A percentile compares a stretch with the other conserved stretches of the same genome.
These are phyloP conservation scores for Apophysomyces trapeziformis DNA, from an alignment of 371 early-diverging fungal species.

Conservation along the genomic window DNA sequence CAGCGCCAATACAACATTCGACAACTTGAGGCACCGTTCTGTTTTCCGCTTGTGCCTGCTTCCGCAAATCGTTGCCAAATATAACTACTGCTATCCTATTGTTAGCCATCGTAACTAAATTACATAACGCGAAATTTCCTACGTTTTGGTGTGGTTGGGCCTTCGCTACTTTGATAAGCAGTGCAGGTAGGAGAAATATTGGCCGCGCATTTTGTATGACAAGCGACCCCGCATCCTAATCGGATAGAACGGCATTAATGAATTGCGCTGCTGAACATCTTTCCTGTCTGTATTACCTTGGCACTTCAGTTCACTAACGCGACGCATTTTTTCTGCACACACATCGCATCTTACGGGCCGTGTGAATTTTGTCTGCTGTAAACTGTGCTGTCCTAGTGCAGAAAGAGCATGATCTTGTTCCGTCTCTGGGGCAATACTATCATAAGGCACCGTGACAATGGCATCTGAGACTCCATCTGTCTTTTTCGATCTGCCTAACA, in stretches of 20 bases:
- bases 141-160: slow-evolving; percentile 6
- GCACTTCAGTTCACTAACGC: slow-evolving; percentile 79
- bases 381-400: slow-evolving; percentile 46
- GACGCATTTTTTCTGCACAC: slow-evolving; percentile 89
- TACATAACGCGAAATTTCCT: background rate
- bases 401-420: slow-evolving; percentile 1
- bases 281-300: slow-evolving; percentile 49
- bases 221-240: slow-evolving; percentile 41
- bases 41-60: slow-evolving; percentile 40
- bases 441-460: slow-evolving; percentile 35
- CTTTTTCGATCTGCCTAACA: slow-evolving; percentile 21
- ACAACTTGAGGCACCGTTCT: slow-evolving; percentile 73
- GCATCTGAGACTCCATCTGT: slow-evolving; percentile 24
- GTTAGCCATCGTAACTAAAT: background rate
- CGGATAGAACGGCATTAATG: background rate
- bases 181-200: slow-evolving; percentile 32
- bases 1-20: slow-evolving; percentile 73
- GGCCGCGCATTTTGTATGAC: slow-evolving; percentile 45
- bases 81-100: slow-evolving; percentile 16
- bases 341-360: slow-evolving; percentile 80
- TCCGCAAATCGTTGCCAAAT: slow-evolving; percentile 45
- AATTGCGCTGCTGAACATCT: background rate
- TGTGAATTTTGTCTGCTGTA: slow-evolving; percentile 63
- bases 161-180: slow-evolving; percentile 23
- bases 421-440: slow-evolving; percentile 13